Evolutionary conservation across 2,329 filamentous ascomycete species (phyloP).

Genomic region (Tolypocladium guangdongense): DNA sequence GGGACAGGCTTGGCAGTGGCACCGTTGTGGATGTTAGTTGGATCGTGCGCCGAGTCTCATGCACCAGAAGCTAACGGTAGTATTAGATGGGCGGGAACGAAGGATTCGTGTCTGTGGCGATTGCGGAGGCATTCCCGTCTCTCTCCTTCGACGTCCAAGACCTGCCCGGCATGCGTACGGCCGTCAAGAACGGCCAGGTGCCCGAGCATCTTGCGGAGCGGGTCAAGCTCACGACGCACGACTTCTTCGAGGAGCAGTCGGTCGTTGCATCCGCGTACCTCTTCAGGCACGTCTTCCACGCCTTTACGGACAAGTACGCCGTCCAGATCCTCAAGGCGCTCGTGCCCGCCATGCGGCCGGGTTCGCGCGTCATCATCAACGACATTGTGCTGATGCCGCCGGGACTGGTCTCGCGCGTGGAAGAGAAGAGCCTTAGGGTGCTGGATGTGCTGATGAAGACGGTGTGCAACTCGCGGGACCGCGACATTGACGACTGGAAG

Average conservation of each 20-base stretch:
- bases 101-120: constrained; percentile 11
- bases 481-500: constrained; percentile 30
- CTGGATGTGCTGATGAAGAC: constrained; percentile 38
- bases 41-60: not conserved
- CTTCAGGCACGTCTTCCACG: constrained; percentile 44
- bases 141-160: constrained; percentile 39
- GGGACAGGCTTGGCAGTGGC: constrained; percentile 11
- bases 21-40: constrained; percentile 16
- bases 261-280: constrained; percentile 41
- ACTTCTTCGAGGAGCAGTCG: constrained; percentile 42
- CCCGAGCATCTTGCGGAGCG: constrained; percentile 18
- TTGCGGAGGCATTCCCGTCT: constrained; percentile 12
- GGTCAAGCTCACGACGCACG: constrained; percentile 31
- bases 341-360: constrained; percentile 36
- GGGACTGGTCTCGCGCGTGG: constrained; percentile 17
- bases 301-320: constrained; percentile 39
- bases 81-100: constrained; percentile 14
- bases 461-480: constrained; percentile 33
- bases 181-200: constrained; percentile 18
- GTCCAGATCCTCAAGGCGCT: constrained; percentile 32
- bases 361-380: constrained; percentile 29
- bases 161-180: constrained; percentile 27
- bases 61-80: not conserved
- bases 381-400: constrained; percentile 24
- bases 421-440: constrained; percentile 26